These are phyloP conservation scores for Ramularia collo-cygni DNA, from an alignment of 2,329 filamentous ascomycete species.

Conservation along the genomic window DNA sequence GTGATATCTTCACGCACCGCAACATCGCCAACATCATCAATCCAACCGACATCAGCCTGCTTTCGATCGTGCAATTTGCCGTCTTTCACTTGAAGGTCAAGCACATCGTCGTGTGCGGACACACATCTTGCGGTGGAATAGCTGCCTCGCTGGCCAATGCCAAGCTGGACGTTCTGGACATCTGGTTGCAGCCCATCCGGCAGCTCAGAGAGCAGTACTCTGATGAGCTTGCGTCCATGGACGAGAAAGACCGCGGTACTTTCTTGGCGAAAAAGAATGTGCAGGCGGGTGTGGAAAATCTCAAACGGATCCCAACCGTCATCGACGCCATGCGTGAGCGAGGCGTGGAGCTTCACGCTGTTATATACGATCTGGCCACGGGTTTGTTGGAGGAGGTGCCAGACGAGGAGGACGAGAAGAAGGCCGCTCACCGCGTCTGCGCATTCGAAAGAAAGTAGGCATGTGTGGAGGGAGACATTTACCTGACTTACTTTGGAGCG, in stretches of 20 bases:
- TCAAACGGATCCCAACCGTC: conserved; percentile 63
- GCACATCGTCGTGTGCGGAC: conserved; percentile 56
- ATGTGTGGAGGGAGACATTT: no score
- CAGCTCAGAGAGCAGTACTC: conserved; percentile 49
- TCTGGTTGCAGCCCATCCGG: conserved; percentile 54
- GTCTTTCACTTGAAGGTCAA: conserved; percentile 63
- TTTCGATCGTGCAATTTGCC: conserved; percentile 72
- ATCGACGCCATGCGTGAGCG: conserved; percentile 64
- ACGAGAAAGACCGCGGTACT: conserved; percentile 44
- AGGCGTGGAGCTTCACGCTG: conserved; percentile 68
- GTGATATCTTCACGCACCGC: conserved; percentile 82
- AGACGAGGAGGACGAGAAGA: conserved; percentile 33
- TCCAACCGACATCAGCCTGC: conserved; percentile 66
- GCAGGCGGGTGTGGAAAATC: conserved; percentile 56
- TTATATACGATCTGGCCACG: conserved; percentile 61
- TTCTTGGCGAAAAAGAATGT: conserved; percentile 75
- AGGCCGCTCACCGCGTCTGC: conserved; percentile 13
- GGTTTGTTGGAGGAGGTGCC: conserved; percentile 48
- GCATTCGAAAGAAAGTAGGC: conserved; percentile 20
- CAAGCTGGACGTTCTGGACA: conserved; percentile 53
- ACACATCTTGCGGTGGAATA: conserved; percentile 55
- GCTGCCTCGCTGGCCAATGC: conserved; percentile 49
- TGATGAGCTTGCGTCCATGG: conserved; percentile 42
- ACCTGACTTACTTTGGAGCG: no score
- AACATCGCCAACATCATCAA: conserved; percentile 84